Base-by-base conservation (phyloP, 1,139 yeast species). In the Spathaspora sp. region DNA sequence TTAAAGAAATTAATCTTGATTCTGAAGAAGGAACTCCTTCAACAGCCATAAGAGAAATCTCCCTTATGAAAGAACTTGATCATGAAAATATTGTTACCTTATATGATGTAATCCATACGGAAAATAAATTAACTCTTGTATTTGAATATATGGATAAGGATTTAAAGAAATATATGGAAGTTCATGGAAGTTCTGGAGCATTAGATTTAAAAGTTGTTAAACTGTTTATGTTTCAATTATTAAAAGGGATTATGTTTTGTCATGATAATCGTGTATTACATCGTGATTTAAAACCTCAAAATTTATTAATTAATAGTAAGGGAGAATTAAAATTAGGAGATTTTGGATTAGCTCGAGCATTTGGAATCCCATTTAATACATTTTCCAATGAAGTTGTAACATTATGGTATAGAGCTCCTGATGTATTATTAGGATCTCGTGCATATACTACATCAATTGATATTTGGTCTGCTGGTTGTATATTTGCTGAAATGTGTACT, bases 381-480 rank as follows among this genome's bases (percentile, higher is more conserved):
- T 93, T 91, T 61, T 89, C 97, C 25, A 90, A 93, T 64, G 99
- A 93, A 64, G 99, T 93, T 37, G 99, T 93, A 36, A 93, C 99
- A 1, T 72, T 93, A 53, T 93, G 99, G 99, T 93, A 93, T 68
- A 80, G 99, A 52, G 98, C 99, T 0, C 99, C 99, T 0, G 99
- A 93, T 64, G 99, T 93, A 38, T 72, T 93, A 46, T 80, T 93
- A 67, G 99, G 99, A 0, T 89, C 97, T 0, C 80, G 97, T 56
- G 90, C 95, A 43, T 93, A 93, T 66, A 87, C 97, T 27, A 93
- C 99, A 0, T 89, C 97, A 1, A 93, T 93, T 52, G 99, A 93
- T 67, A 90, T 93, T 69, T 93, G 99, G 99, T 89, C 97, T 25
- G 95, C 97, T 18, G 99, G 99, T 10, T 93, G 99, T 68, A 93